These are phyloP conservation scores for Cercis canadensis DNA, from an alignment of 306 rosid species.

Conservation along the genomic window DNA sequence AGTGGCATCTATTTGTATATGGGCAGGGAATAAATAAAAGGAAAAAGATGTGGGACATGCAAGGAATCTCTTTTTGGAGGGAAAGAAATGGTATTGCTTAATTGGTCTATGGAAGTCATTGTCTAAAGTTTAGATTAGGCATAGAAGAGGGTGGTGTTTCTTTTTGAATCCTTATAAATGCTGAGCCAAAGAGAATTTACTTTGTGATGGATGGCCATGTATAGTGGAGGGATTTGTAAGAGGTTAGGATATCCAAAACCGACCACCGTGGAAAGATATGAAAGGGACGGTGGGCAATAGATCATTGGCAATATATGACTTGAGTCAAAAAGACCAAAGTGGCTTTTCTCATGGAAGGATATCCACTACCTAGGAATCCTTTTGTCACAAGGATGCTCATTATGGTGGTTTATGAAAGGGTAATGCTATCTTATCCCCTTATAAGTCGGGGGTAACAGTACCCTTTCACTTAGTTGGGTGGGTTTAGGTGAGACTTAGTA, in stretches of 20 bases:
- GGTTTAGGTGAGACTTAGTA: no score
- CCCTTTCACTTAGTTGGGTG: no score
- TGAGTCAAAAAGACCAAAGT: constrained; percentile 36
- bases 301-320: background rate
- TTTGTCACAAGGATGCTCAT: constrained; percentile 40
- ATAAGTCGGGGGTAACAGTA: background rate
- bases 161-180: constrained; percentile 27
- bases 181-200: constrained; percentile 48
- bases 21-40: constrained; percentile 69
- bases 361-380: constrained; percentile 57
- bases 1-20: constrained; percentile 51
- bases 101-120: constrained; percentile 41
- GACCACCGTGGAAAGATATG: constrained; percentile 35
- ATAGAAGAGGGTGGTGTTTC: constrained; percentile 31
- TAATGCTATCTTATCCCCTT: background rate
- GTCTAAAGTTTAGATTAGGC: constrained; percentile 23
- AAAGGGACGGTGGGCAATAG: constrained; percentile 17
- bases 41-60: constrained; percentile 62
- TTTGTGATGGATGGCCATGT: constrained; percentile 32
- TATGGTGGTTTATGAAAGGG: background rate
- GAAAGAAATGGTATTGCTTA: constrained; percentile 32
- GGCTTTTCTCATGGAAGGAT: constrained; percentile 50
- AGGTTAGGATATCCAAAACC: constrained; percentile 54
- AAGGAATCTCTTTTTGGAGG: constrained; percentile 55
- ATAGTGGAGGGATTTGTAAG: background rate